A percentile compares a stretch with the other conserved stretches of the same genome.
These are phyloP conservation scores for Irpex sp. DNA, from an alignment of 1,284 basidiomycete genomes.

Conservation along the genomic window DNA sequence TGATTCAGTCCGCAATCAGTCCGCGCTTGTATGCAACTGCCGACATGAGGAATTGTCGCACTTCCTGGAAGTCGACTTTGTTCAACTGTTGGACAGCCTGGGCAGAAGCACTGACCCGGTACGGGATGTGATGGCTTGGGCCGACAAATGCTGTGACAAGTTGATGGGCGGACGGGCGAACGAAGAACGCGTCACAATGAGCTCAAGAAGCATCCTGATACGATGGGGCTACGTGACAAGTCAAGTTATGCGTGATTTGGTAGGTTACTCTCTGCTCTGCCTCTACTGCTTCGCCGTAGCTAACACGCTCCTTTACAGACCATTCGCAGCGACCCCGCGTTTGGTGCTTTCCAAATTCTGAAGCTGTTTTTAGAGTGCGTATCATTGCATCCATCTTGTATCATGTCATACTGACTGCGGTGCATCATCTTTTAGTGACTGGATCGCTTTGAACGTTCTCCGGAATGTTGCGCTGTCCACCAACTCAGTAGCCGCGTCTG, in stretches of 20 bases:
- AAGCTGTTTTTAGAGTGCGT: constrained; percentile 86
- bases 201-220: constrained; percentile 80
- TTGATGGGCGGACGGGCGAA: constrained; percentile 68
- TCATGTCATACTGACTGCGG: constrained; percentile 18
- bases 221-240: constrained; percentile 90
- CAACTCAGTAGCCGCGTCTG: constrained; percentile 84
- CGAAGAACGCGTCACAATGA: constrained; percentile 73
- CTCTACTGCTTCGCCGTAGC: constrained; percentile 7
- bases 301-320: constrained; percentile 46
- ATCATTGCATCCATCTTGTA: constrained; percentile 8
- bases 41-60: constrained; percentile 85
- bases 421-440: constrained; percentile 52
- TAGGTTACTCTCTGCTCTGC: constrained; percentile 34
- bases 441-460: constrained; percentile 85
- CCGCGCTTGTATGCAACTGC: constrained; percentile 87
- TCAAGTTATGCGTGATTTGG: constrained; percentile 84
- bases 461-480: constrained; percentile 82
- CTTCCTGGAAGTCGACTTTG: constrained; percentile 81
- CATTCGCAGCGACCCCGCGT: constrained; percentile 84
- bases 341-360: constrained; percentile 86
- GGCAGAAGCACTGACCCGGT: constrained; percentile 77
- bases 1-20: constrained; percentile 86
- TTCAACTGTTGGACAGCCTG: constrained; percentile 68
- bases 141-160: constrained; percentile 81
- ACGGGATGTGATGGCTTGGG: constrained; percentile 83